Evolutionary conservation across 2,329 filamentous ascomycete genomes (phyloP).

Genomic region (Periconia digitata): DNA sequence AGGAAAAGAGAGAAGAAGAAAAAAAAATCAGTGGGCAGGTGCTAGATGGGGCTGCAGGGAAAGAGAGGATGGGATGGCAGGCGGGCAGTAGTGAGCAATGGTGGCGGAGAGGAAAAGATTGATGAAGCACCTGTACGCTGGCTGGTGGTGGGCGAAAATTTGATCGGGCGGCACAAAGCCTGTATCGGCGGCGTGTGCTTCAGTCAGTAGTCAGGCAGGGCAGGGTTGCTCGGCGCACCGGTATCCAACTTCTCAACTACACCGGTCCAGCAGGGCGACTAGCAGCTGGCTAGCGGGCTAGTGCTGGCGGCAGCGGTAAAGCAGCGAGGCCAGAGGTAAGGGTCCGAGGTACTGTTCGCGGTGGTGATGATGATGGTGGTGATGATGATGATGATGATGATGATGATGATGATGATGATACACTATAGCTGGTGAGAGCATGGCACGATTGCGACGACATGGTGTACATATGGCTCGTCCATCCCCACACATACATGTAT

Average conservation of each 20-base stretch:
- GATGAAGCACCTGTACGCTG: not conserved
- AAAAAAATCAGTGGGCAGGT: not conserved
- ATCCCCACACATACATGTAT: not conserved
- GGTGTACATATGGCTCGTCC: slow-evolving; percentile 2
- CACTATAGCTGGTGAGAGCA: not conserved
- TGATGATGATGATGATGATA: not conserved
- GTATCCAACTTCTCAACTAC: slow-evolving; percentile 7
- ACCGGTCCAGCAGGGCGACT: slow-evolving; percentile 18
- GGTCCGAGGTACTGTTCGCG: not conserved
- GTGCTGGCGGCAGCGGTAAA: slow-evolving; percentile 6
- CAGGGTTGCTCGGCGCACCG: slow-evolving; percentile 24
- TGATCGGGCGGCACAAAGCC: slow-evolving; percentile 9
- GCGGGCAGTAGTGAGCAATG: not conserved
- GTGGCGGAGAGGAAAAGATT: not conserved
- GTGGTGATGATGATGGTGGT: not conserved
- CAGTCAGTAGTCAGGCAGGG: slow-evolving; percentile 26
- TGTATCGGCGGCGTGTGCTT: too few species aligned
- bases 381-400: not conserved
- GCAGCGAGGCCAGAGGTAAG: slow-evolving; percentile 11
- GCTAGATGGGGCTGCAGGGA: not conserved
- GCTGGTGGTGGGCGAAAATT: slow-evolving; percentile 17
- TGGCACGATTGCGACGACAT: not conserved
- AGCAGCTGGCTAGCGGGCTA: not conserved
- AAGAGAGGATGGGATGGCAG: not conserved
- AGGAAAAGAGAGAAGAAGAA: not conserved